Evolutionary conservation across 495 filamentous ascomycete genomes (phyloP), one percentile per base, ranked within the genome.

Genomic region (Penicillium samsonianum): DNA sequence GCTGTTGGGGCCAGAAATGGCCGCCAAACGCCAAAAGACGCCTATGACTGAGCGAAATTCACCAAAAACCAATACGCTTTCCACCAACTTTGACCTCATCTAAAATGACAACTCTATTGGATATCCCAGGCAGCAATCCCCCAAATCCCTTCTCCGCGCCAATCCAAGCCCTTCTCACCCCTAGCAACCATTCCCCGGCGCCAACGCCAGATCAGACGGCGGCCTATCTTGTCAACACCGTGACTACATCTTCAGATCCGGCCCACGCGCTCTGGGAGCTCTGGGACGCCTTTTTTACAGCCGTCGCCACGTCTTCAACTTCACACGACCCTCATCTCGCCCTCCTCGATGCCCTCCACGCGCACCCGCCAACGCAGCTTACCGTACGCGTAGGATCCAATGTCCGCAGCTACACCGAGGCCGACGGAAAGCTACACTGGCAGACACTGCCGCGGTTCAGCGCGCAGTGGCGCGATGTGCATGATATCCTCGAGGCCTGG

Each of bases 401-500:
- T n/a, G n/a, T n/a, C n/a, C 8, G 26, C 19, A 35, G 4, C 19
- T 49, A 49, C 46, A 11, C 14, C 28, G 10, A 8, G 25, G 26
- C 45, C n/a, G 30, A 49, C 2, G 26, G 28, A 33, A 49, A 49
- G 5, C 17, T 49, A 22, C 46, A 49, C n/a, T 33, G 46, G 46
- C n/a, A 49, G 28, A 16, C 28, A 14, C 46, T 49, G 11, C 46
- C 46, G 5, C 16, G 10, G 4, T 49, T 49, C 10, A n/a, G 17
- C 30, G 26, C 30, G 17, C 46, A 49, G 11, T 49, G 46, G 19
- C 17, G 17, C 17, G 46, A 49, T 12, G 28, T 49, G 19, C 31
- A 50, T 6, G 47, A 50, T n/a, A 37, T 25, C 0, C 47, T 37
- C 8, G 28, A 33, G 11, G 47, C 47, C 30, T 19, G 19, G 47